Evolutionary conservation across 2,329 filamentous ascomycete species (phyloP), one percentile per base, ranked within the genome.

Genomic region (Colletotrichum destructivum): DNA sequence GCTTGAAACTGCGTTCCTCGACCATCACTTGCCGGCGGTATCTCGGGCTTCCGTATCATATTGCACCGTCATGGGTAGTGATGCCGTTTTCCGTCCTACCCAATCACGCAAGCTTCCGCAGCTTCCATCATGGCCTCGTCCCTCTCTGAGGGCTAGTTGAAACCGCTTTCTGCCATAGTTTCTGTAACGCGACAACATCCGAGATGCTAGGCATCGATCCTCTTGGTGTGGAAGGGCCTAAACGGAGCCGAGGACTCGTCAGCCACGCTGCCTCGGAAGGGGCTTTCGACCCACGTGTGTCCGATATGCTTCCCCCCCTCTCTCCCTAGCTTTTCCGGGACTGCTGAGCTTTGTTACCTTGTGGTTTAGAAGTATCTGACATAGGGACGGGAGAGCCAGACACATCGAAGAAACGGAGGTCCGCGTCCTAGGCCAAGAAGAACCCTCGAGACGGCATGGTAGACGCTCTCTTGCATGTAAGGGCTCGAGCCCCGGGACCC

Each of bases 151-250:
- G 18, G 38, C 64, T 46, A 40, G 69, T 59, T 69, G 69, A 71
- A 69, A 71, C 65, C 69, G 31, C 42, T 42, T 57, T 21, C 47
- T 21, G 63, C 21, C 59, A 71, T 46, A 68, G 59, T 44, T 69
- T 47, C 59, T 64, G 69, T 47, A 60, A 23, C 52, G 21, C 62
- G 59, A 63, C 9, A 31, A 67, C 64, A 69, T 63, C 69, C n/a
- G 38, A 60, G 65, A 44, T 71, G 6, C 23, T 59, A 51, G 51
- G 57, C 23, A 44, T 62, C 21, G 35, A 52, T 35, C 23, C 40
- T 31, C 42, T 23, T 3, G 7, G 26, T 1, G 26, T 26, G 26
- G 26, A 26, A n/a, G 31, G 46, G 52, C 40, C 52, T 35, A 42
- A 63, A 59, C 46, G 40, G 31, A 60, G 52, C 23, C 38, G 59